phyloP scores from a whole-genome alignment of 1,284 basidiomycete genomes.

The Puccinia hordei region DNA sequence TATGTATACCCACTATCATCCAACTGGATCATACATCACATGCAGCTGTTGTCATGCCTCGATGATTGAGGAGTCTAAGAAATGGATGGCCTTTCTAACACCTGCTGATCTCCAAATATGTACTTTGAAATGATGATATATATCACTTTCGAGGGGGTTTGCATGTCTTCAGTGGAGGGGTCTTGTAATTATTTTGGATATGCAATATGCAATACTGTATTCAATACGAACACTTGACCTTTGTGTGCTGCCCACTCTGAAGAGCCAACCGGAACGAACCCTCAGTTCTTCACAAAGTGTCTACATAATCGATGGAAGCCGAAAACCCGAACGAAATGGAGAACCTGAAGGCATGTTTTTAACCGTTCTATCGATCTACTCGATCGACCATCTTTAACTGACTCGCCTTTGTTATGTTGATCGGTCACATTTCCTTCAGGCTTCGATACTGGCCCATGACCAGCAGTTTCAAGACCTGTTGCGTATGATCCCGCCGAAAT shows the following conservation, averaged over 20 bases:
- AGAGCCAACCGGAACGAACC: not conserved
- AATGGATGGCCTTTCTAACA: too few relatives aligned
- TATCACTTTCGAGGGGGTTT: too few relatives aligned
- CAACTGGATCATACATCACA: too few relatives aligned
- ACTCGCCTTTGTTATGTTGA: not conserved
- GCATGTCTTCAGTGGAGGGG: too few relatives aligned
- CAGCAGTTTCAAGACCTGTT: conserved; percentile 38
- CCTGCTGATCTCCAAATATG: too few relatives aligned
- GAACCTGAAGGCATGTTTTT: not conserved
- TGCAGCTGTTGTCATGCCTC: too few relatives aligned
- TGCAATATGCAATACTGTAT: not conserved
- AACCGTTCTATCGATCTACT: too few relatives aligned
- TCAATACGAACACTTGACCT: not conserved
- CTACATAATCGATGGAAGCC: not conserved
- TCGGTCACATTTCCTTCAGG: not conserved
- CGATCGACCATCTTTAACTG: not conserved
- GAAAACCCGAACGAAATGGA: conserved; percentile 4
- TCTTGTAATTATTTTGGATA: not conserved
- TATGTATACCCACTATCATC: too few relatives aligned
- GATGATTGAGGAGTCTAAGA: too few relatives aligned
- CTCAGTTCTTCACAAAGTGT: not conserved
- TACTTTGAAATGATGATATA: too few relatives aligned
- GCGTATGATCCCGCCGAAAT: conserved; percentile 44
- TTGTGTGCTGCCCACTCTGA: not conserved
- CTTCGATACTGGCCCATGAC: conserved; percentile 30